phyloP scores from a whole-genome alignment of 2,329 filamentous ascomycete species.

The Aspergillus viridinutans region DNA sequence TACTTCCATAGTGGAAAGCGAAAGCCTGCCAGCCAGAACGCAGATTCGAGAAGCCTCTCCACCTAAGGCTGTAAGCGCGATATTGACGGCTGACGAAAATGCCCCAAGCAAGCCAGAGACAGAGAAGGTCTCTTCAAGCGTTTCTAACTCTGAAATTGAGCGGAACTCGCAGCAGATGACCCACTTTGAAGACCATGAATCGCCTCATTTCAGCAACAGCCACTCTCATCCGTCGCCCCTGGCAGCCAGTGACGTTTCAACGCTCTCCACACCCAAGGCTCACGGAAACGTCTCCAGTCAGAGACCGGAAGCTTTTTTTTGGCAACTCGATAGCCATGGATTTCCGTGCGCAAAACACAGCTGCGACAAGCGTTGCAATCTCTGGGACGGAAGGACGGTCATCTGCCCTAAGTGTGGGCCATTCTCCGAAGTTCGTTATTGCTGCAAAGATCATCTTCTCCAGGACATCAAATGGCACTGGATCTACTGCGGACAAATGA shows the following conservation, averaged over 20 bases:
- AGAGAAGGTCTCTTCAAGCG: not conserved
- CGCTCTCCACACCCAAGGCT: conserved; percentile 14
- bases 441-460: conserved; percentile 32
- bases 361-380: conserved; percentile 29
- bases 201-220: not conserved
- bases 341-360: conserved; percentile 34
- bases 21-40: not conserved
- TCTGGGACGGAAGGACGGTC: conserved; percentile 27
- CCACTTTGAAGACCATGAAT: not conserved
- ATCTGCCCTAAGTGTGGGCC: conserved; percentile 41
- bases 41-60: conserved; percentile 4
- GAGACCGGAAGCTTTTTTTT: conserved; percentile 21
- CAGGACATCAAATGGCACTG: conserved; percentile 36
- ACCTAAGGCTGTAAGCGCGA: conserved; percentile 7
- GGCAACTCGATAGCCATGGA: conserved; percentile 48
- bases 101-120: not conserved
- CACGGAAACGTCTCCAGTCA: conserved; percentile 1
- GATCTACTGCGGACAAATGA: conserved; percentile 17
- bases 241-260: not conserved
- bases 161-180: not conserved
- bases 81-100: conserved; percentile 3
- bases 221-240: conserved; percentile 4
- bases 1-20: not conserved
- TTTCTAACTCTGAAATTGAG: not conserved
- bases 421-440: conserved; percentile 37